Conservation (phyloP, 2,329 filamentous ascomycete genomes). For the Fusarium staphyleae region DNA sequence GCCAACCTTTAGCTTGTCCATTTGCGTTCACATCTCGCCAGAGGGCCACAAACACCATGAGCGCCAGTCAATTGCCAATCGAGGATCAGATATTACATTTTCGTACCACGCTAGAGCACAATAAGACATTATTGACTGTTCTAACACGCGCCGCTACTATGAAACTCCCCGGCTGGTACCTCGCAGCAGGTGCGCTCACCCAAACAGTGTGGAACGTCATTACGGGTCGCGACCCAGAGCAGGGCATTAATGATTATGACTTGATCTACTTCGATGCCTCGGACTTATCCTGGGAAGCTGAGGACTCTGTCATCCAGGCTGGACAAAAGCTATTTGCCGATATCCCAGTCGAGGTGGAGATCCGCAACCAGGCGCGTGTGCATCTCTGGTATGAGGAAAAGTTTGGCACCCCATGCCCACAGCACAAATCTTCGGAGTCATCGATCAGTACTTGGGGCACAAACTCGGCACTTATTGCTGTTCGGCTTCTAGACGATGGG, state of each 20-base stretch:
- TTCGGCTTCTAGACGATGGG: slow-evolving; percentile 35
- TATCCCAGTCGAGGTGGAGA: slow-evolving; percentile 45
- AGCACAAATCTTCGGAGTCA: slow-evolving; percentile 42
- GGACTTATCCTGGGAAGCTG: slow-evolving; percentile 48
- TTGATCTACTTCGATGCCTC: slow-evolving; percentile 46
- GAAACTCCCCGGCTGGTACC: slow-evolving; percentile 46
- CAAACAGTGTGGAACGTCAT: slow-evolving; percentile 51
- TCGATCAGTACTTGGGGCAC: slow-evolving; percentile 48
- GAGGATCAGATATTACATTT: slow-evolving; percentile 38
- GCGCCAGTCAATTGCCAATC: slow-evolving; percentile 39
- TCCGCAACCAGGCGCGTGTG: slow-evolving; percentile 50
- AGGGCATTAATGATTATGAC: slow-evolving; percentile 49
- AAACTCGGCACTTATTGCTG: slow-evolving; percentile 46
- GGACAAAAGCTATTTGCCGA: slow-evolving; percentile 43
- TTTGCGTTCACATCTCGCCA: too few relatives aligned
- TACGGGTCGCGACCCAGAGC: slow-evolving; percentile 40
- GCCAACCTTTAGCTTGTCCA: too few relatives aligned
- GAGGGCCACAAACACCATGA: background rate
- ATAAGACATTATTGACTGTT: slow-evolving; percentile 42
- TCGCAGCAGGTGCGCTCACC: slow-evolving; percentile 47
- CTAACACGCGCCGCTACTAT: slow-evolving; percentile 39
- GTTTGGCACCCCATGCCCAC: slow-evolving; percentile 43
- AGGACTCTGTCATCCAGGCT: slow-evolving; percentile 45
- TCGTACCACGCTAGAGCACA: slow-evolving; percentile 35
- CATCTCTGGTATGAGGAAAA: slow-evolving; percentile 48